Evolutionary conservation across 345 rosid genomes (phyloP).

Genomic region (Brassica juncea): DNA sequence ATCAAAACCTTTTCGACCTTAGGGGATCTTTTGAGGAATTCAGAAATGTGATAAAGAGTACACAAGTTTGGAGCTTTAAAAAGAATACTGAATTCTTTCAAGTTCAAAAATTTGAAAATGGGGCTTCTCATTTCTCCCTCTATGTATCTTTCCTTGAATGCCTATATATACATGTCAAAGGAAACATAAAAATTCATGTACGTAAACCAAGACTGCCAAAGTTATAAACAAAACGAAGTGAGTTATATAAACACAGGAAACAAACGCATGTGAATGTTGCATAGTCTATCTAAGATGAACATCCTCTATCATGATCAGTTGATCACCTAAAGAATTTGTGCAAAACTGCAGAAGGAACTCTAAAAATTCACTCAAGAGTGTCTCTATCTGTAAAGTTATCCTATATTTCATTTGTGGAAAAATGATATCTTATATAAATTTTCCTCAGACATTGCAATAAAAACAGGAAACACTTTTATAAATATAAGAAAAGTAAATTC

Average conservation of each 20-base stretch:
- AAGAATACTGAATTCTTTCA: not conserved
- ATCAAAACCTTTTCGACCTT: constrained; percentile 13
- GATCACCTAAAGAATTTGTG: not conserved
- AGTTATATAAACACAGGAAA: not conserved
- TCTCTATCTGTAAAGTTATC: not conserved
- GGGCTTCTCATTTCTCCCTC: not conserved
- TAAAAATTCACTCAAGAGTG: not conserved
- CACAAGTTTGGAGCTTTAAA: constrained; percentile 21
- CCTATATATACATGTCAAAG: not conserved
- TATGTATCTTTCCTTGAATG: not conserved
- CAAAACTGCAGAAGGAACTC: not conserved
- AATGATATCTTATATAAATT: not conserved
- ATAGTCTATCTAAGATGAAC: not conserved
- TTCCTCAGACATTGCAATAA: not conserved
- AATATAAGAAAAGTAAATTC: not conserved
- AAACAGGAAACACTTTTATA: not conserved
- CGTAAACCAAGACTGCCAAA: not conserved
- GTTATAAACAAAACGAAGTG: not conserved
- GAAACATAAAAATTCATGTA: not conserved
- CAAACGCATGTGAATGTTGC: not conserved
- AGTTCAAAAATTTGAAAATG: not conserved
- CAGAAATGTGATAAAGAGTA: constrained; percentile 9
- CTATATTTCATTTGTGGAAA: not conserved
- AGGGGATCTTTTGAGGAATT: constrained; percentile 12
- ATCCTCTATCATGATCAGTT: not conserved